Percentiles rank a stretch among this genome's conserved stretches.
Conservation (phyloP, 306 rosid genomes). For the Prosopis cineraria region DNA sequence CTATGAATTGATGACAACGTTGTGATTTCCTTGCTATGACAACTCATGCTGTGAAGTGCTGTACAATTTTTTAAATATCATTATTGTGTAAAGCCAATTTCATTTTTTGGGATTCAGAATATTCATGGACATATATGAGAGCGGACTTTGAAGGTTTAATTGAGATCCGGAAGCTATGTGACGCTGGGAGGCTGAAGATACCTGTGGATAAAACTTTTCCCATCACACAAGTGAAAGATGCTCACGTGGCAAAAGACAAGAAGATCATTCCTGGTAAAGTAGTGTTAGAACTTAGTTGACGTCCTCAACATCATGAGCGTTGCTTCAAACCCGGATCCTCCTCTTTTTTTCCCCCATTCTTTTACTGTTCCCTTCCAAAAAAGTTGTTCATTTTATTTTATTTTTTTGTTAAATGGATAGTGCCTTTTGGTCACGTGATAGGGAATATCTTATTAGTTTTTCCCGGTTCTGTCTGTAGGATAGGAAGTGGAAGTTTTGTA, state of each 20-base stretch:
- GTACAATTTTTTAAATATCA: background rate
- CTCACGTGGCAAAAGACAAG: slow-evolving; percentile 86
- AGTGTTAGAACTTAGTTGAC: slow-evolving; percentile 79
- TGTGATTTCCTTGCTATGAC: background rate
- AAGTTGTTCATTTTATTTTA: slow-evolving; percentile 34
- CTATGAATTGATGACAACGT: background rate
- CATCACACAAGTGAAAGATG: slow-evolving; percentile 76
- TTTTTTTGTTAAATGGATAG: slow-evolving; percentile 23
- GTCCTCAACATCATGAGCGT: slow-evolving; percentile 23
- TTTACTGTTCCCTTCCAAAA: background rate
- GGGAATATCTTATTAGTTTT: too few species aligned
- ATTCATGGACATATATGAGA: slow-evolving; percentile 91
- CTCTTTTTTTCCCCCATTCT: background rate
- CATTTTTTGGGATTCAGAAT: slow-evolving; percentile 53
- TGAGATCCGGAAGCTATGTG: slow-evolving; percentile 74
- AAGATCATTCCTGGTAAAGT: slow-evolving; percentile 76
- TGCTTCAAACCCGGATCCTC: slow-evolving; percentile 21
- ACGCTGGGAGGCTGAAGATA: slow-evolving; percentile 80
- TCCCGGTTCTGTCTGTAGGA: slow-evolving; percentile 35
- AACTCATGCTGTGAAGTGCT: slow-evolving; percentile 2
- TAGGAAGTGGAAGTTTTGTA: slow-evolving; percentile 37
- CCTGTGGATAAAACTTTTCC: slow-evolving; percentile 89
- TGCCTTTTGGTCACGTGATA: too few species aligned
- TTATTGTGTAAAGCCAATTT: slow-evolving; percentile 4
- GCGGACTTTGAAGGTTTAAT: slow-evolving; percentile 83